phyloP scores from a whole-genome alignment of 1,284 basidiomycete genomes.

The Naganishia sp. region DNA sequence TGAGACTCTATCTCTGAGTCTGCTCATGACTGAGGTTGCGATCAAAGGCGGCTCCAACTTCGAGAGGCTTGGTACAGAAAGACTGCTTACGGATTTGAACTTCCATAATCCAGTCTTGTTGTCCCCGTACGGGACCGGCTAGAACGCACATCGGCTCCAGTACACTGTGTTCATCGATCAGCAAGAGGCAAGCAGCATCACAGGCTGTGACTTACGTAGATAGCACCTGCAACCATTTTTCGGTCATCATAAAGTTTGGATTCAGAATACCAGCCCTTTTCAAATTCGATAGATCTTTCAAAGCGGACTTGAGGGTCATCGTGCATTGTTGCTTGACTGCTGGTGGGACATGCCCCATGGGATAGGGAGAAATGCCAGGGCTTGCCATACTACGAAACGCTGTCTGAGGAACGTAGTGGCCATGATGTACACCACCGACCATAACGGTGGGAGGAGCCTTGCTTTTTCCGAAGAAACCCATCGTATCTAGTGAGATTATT shows the following conservation, averaged over 20 bases:
- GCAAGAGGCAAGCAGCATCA: background rate
- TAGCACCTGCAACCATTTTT: constrained; percentile 9
- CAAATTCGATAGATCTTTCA: constrained; percentile 17
- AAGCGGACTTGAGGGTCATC: background rate
- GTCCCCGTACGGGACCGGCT: constrained; percentile 1
- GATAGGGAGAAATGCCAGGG: constrained; percentile 5
- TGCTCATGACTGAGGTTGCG: background rate
- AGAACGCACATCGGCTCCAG: constrained; percentile 15
- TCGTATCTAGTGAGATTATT: background rate
- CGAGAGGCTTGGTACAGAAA: background rate
- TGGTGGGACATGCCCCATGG: constrained; percentile 9
- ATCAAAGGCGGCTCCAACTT: too few species aligned
- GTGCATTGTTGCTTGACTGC: constrained; percentile 8
- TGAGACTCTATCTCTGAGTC: constrained; percentile 3
- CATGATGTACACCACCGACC: background rate
- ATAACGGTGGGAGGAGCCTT: constrained; percentile 1
- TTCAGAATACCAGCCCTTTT: constrained; percentile 6
- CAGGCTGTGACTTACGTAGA: background rate
- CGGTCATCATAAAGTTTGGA: constrained; percentile 11
- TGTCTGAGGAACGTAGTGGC: background rate
- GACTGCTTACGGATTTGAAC: constrained; percentile 7
- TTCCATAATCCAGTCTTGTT: constrained; percentile 10
- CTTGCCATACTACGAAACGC: constrained; percentile 10
- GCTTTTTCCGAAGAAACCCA: constrained; percentile 14
- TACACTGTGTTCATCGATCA: background rate